Conservation (phyloP, 208 protist genomes). For the Wallacemonas sp. region DNA sequence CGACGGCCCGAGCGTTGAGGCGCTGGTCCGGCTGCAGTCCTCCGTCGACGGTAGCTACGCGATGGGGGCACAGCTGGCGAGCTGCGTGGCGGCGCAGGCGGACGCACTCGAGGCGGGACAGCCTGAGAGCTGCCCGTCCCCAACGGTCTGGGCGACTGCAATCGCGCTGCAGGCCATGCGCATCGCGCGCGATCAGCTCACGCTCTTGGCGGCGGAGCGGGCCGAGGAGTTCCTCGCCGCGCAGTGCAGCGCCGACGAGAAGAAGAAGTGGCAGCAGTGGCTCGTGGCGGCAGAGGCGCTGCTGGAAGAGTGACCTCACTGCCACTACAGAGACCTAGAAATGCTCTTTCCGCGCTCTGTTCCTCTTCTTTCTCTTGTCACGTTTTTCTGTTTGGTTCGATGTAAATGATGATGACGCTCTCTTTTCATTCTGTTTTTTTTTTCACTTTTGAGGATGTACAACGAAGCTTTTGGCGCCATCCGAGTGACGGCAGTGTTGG, state of each 20-base stretch:
- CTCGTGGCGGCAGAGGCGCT: slow-evolving; percentile 12
- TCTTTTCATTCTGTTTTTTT: slow-evolving; percentile 20
- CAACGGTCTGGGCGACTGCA: slow-evolving; percentile 47
- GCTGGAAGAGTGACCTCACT: neutral
- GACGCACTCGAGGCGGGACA: slow-evolving; percentile 22
- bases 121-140: slow-evolving; percentile 16
- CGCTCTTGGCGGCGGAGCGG: slow-evolving; percentile 24
- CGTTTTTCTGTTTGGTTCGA: too few species aligned
- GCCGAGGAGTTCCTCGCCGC: slow-evolving; percentile 25
- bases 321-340: too few species aligned
- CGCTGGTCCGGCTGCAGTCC: slow-evolving; percentile 43
- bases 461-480: neutral
- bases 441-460: slow-evolving; percentile 12
- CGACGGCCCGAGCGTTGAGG: slow-evolving; percentile 15
- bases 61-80: slow-evolving; percentile 22
- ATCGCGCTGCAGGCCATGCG: slow-evolving; percentile 41
- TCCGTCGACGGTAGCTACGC: slow-evolving; percentile 44
- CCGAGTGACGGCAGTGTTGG: too few species aligned
- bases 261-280: slow-evolving; percentile 23
- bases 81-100: slow-evolving; percentile 22
- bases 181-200: slow-evolving; percentile 15
- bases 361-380: too few species aligned
- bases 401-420: neutral
- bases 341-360: too few species aligned
- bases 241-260: slow-evolving; percentile 19